Percentiles rank a stretch among this genome's conserved stretches.
phyloP scores from a whole-genome alignment of 1,284 basidiomycete genomes.

The Rhodotorula sp. region DNA sequence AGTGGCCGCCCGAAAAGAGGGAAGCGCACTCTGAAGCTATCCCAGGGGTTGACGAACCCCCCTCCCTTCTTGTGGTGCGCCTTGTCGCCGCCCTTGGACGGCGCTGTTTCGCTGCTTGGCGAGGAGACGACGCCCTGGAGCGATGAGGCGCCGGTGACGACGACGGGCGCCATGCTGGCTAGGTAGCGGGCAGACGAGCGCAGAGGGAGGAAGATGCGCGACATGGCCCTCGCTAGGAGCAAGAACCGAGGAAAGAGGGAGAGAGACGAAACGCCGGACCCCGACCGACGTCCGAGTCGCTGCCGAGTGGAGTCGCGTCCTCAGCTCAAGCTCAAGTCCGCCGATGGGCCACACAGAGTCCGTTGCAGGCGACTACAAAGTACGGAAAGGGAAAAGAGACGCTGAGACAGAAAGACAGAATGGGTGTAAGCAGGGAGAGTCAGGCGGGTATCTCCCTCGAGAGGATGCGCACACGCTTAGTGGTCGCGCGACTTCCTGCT shows the following conservation, averaged over 20 bases:
- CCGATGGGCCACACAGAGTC: not conserved
- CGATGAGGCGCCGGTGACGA: not conserved
- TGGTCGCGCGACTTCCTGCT: constrained; percentile 29
- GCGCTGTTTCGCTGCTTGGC: no score
- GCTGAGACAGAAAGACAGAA: not conserved
- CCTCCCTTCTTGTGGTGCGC: constrained; percentile 33
- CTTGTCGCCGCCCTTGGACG: constrained; percentile 4
- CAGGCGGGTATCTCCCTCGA: no score
- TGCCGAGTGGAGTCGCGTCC: not conserved
- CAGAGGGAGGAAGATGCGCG: not conserved
- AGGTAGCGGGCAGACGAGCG: not conserved
- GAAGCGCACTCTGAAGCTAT: constrained; percentile 17
- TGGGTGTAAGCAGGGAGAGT: not conserved
- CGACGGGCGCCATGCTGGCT: not conserved
- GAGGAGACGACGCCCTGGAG: not conserved
- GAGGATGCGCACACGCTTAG: not conserved
- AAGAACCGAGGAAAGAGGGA: no score
- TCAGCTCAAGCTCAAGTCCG: not conserved
- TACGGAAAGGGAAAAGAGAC: not conserved
- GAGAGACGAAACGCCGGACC: no score
- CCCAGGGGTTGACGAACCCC: constrained; percentile 41
- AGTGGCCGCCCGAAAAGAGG: no score
- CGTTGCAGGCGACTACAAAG: not conserved
- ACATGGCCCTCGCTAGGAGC: no score
- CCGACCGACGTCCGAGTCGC: not conserved